A percentile compares a stretch with the other conserved stretches of the same genome.
These are phyloP conservation scores for Phyllosticta citriasiana DNA, from an alignment of 2,329 filamentous ascomycete genomes.

Conservation along the genomic window DNA sequence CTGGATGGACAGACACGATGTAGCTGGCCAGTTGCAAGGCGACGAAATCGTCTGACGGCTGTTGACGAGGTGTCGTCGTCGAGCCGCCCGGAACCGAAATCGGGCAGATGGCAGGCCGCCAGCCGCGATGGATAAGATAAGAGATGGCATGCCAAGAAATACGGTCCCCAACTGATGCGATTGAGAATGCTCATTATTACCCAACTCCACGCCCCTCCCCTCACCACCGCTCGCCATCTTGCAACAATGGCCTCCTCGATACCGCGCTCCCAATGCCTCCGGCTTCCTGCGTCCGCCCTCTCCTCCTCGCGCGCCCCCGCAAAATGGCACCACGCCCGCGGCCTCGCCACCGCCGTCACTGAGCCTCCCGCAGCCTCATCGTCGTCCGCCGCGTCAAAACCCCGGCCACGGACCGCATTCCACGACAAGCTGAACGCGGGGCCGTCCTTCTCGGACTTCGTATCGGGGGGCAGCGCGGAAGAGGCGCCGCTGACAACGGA, in stretches of 20 bases:
- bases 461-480: conserved; percentile 29
- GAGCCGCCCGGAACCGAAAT: neutral
- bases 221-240: too few relatives aligned
- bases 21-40: neutral
- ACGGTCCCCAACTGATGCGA: neutral
- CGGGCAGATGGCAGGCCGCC: neutral
- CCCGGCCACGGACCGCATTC: conserved; percentile 44
- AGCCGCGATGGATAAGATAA: neutral
- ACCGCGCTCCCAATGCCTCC: neutral
- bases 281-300: neutral
- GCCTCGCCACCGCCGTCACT: conserved; percentile 8
- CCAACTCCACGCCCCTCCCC: neutral
- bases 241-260: neutral
- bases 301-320: neutral
- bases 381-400: conserved; percentile 15
- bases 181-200: neutral
- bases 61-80: neutral
- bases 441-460: conserved; percentile 55
- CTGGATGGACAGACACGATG: neutral
- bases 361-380: neutral
- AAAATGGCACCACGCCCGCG: neutral
- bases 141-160: neutral
- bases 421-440: conserved; percentile 54
- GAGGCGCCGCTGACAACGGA: conserved; percentile 32
- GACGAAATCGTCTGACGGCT: neutral